phyloP scores from a whole-genome alignment of 1,284 basidiomycete species.

The Moesziomyces antarcticus region DNA sequence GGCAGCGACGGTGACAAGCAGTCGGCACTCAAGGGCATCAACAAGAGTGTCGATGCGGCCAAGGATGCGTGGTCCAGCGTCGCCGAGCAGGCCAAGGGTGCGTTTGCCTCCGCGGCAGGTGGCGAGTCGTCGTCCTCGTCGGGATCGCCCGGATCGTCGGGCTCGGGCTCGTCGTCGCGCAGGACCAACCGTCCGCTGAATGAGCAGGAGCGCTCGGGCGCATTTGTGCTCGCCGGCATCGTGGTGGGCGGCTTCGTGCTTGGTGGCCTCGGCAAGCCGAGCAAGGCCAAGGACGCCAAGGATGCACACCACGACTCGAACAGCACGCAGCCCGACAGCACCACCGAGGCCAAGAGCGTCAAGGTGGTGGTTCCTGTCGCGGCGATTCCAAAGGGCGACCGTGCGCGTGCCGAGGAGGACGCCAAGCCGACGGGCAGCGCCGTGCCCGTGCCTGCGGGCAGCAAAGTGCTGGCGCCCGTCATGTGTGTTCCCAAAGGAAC shows the following conservation, averaged over 20 bases:
- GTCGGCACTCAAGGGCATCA: conserved; percentile 19
- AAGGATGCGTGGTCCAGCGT: conserved; percentile 32
- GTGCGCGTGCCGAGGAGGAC: conserved; percentile 7
- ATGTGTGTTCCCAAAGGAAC: conserved; percentile 50
- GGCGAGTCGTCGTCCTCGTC: conserved; percentile 13
- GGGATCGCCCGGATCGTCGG: conserved; percentile 18
- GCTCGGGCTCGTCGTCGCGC: conserved; percentile 15
- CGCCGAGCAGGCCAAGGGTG: conserved; percentile 42
- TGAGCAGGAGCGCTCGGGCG: conserved; percentile 72
- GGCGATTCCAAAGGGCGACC: conserved; percentile 29
- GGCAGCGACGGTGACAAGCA: conserved; percentile 9
- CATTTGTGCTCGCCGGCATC: conserved; percentile 73
- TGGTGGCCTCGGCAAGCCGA: conserved; percentile 69
- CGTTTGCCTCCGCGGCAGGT: conserved; percentile 24
- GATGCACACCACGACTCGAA: conserved; percentile 3
- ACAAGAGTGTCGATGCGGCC: conserved; percentile 36
- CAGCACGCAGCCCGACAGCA: background rate
- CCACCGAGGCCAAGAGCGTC: conserved; percentile 12
- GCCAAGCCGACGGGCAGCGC: conserved; percentile 27
- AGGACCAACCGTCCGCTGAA: conserved; percentile 70
- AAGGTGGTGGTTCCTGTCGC: conserved; percentile 26
- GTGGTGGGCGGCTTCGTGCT: conserved; percentile 73
- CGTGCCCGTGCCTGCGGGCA: conserved; percentile 28
- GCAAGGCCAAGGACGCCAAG: conserved; percentile 24
- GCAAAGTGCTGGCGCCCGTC: conserved; percentile 41